Conservation (phyloP, 2,329 filamentous ascomycete species). For the Diaporthe australafricana region DNA sequence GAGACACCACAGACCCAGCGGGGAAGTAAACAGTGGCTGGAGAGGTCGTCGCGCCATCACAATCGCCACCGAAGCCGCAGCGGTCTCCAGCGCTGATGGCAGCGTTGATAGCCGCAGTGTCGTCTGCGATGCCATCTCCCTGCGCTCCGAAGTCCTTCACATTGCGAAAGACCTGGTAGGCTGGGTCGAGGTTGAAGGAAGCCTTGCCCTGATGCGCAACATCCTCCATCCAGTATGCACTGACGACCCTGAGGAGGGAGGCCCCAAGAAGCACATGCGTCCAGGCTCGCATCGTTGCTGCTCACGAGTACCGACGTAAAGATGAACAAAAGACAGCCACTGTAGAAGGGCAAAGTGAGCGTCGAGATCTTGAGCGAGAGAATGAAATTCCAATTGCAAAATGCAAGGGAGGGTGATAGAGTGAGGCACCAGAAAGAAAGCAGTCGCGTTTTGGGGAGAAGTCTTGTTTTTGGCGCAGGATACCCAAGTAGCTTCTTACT, state of each 20-base stretch:
- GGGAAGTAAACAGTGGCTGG: constrained; percentile 47
- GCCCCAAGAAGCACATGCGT: constrained; percentile 17
- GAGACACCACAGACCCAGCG: constrained; percentile 36
- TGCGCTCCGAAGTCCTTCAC: constrained; percentile 58
- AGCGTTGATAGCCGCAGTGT: constrained; percentile 65
- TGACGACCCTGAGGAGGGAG: constrained; percentile 38
- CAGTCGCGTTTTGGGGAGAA: not conserved
- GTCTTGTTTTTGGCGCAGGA: too few relatives aligned
- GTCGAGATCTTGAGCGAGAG: too few relatives aligned
- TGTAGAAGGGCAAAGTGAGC: too few relatives aligned
- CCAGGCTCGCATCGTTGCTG: constrained; percentile 5
- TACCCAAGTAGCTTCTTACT: not conserved
- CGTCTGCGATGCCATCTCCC: constrained; percentile 59
- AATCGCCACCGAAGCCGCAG: constrained; percentile 52
- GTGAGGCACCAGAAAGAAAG: not conserved
- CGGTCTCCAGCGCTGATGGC: constrained; percentile 58
- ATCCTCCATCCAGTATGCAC: constrained; percentile 55
- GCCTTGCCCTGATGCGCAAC: constrained; percentile 60
- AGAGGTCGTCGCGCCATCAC: constrained; percentile 46
- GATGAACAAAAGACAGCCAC: not conserved
- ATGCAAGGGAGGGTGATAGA: not conserved
- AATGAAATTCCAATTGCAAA: not conserved
- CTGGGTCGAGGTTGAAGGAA: constrained; percentile 56
- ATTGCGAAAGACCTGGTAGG: constrained; percentile 60
- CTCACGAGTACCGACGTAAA: not conserved